A percentile compares a stretch with the other conserved stretches of the same genome.
Conservation (phyloP, 306 rosid species). For the Luffa acutangula region DNA sequence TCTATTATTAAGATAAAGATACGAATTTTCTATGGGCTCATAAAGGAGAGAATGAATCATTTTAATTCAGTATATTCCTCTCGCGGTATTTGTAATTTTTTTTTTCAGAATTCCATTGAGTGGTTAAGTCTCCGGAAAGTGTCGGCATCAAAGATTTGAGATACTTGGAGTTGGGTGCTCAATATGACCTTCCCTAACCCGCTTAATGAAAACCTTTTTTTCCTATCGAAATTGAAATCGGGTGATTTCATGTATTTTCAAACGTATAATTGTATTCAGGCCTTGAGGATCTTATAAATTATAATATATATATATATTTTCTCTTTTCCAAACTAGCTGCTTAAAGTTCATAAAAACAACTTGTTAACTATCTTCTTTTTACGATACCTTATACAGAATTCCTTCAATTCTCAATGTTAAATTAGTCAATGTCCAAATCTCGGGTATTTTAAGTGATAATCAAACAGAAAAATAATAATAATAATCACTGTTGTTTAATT, state of each 20-base stretch:
- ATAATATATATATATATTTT: neutral
- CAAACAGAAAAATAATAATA: no score
- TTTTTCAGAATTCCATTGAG: neutral
- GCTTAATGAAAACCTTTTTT: neutral
- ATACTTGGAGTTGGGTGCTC: neutral
- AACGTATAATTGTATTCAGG: neutral
- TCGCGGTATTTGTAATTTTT: neutral
- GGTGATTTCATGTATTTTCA: neutral
- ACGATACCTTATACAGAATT: neutral
- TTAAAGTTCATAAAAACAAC: neutral
- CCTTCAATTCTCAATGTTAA: neutral
- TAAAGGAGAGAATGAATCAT: neutral
- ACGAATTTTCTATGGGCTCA: neutral
- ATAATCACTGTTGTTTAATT: neutral
- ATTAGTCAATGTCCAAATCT: neutral
- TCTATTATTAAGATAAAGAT: neutral
- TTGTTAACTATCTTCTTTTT: neutral
- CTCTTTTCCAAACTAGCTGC: neutral
- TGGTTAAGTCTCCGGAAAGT: neutral
- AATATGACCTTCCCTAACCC: neutral
- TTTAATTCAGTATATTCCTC: neutral
- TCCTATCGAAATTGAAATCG: neutral
- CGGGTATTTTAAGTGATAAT: neutral
- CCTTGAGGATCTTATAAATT: neutral
- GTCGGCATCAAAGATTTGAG: neutral